Base-by-base conservation (phyloP, 1,139 yeast genomes). In the Blastobotrys raffinosifermentans region DNA sequence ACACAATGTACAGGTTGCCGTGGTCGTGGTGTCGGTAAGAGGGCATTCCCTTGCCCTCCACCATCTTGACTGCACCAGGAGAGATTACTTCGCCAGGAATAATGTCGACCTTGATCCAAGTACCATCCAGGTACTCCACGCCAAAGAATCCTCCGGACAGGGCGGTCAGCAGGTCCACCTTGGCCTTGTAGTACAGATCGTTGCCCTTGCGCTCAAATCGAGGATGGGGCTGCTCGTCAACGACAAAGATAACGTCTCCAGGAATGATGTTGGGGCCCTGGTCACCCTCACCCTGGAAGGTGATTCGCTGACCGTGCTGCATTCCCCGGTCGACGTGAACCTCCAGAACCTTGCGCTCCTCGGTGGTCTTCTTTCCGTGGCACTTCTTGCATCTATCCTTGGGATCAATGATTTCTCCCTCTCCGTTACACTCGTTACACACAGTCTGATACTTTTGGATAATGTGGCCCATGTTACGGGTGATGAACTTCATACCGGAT, bases 391-490 rank as follows among this genome's bases (percentile, higher is more conserved):
- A 91, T 60, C 89, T 77, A 67, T 87, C 96, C 69, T 83, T 83
- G 43, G 89, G 75, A 61, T 82, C 80, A 60, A 87, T 75, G 49
- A 81, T 82, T 61, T 84, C 94, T 60, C 99, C 99, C 44, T 82
- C 73, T 61, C 97, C 98, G 51, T 76, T 69, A 80, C 99, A 91
- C 46, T 69, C 80, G 51, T 85, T 93, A 81, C 99, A 91, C 41
- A 79, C 80, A 29, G 94, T 80, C 70, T 91, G 98, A 77, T 84
- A 84, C 72, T 96, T 80, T 71, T 91, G 99, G 57, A 91, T 82
- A 93, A 91, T 87, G 49, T 96, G 96, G 52, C 99, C 99, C 96
- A 91, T 89, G 67, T 91, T 97, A 71, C 96, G 84, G 41, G 96
- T 86, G 53, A 89, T 82, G 53, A 91, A 82, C 66, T 79, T 85